Conservation (phyloP, 73 alveolate genomes). For the Durusdinium trenchii region DNA sequence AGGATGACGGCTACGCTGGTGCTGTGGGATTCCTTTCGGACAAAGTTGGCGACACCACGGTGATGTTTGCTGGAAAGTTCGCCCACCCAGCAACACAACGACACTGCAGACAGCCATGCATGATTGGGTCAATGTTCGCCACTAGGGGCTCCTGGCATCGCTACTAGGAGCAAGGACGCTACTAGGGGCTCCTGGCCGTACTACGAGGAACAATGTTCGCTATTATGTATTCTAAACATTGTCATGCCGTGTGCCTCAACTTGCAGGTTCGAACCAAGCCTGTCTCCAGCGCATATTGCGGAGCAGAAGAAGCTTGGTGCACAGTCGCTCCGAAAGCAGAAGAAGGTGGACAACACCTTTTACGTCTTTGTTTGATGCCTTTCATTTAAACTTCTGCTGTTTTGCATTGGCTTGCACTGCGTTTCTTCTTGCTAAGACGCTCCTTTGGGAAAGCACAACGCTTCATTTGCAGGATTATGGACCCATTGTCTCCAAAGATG, state of each 20-base stretch:
- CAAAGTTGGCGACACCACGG: slow-evolving; percentile 84
- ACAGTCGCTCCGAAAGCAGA: slow-evolving; percentile 90
- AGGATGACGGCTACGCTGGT: slow-evolving; percentile 88
- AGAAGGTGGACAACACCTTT: not conserved
- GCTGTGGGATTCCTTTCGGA: slow-evolving; percentile 85
- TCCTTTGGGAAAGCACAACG: no score
- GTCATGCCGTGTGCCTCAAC: not conserved
- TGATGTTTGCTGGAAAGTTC: slow-evolving; percentile 82
- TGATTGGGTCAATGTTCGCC: no score
- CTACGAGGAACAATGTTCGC: no score
- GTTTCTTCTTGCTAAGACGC: no score
- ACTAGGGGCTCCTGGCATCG: no score
- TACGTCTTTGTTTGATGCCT: not conserved
- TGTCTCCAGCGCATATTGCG: slow-evolving; percentile 9
- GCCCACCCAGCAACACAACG: no score
- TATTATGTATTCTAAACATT: not conserved
- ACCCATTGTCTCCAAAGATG: slow-evolving; percentile 94
- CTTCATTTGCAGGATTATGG: slow-evolving; percentile 82
- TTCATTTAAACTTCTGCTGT: no score
- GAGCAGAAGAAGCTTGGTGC: slow-evolving; percentile 86
- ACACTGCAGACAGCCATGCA: no score
- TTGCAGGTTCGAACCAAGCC: slow-evolving; percentile 77
- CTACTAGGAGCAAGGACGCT: no score
- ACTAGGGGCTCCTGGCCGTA: no score
- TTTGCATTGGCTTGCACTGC: not conserved